Evolutionary conservation across 495 filamentous ascomycete species (phyloP).

Genomic region (Evernia prunastri): DNA sequence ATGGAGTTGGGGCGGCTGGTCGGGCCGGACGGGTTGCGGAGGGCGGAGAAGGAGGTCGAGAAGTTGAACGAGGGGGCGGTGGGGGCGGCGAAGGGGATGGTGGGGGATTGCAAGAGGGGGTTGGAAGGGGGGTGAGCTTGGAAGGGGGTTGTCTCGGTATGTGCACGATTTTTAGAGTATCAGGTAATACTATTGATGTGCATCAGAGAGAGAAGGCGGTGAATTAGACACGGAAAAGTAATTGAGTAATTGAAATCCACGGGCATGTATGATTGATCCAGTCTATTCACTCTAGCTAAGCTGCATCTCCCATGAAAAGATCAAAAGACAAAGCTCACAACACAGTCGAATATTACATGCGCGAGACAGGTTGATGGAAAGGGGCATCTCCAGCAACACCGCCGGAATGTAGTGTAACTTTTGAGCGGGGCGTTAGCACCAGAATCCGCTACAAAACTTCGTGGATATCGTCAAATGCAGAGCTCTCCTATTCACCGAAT

Average conservation of each 20-base stretch:
- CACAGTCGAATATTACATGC: not conserved
- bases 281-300: constrained; percentile 11
- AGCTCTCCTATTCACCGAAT: not conserved
- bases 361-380: not conserved
- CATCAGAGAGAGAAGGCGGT: not conserved
- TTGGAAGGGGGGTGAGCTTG: constrained; percentile 26
- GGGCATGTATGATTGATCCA: not conserved
- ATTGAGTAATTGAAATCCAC: not conserved
- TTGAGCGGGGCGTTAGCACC: constrained; percentile 10
- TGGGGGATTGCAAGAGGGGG: constrained; percentile 29
- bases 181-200: not conserved
- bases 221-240: not conserved
- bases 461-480: constrained; percentile 16
- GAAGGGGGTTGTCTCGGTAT: not conserved
- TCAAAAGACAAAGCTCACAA: constrained; percentile 6
- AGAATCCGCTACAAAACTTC: constrained; percentile 9
- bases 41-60: constrained; percentile 28
- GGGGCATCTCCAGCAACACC: constrained; percentile 1
- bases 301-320: not conserved
- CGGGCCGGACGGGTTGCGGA: constrained; percentile 23
- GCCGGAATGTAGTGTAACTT: constrained; percentile 10
- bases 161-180: too few species aligned
- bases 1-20: constrained; percentile 28
- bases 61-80: constrained; percentile 24
- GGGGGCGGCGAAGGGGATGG: constrained; percentile 17